A percentile compares a stretch with the other conserved stretches of the same genome.
Conservation (phyloP, 2,329 filamentous ascomycete genomes). For the Ophiostoma piceae region DNA sequence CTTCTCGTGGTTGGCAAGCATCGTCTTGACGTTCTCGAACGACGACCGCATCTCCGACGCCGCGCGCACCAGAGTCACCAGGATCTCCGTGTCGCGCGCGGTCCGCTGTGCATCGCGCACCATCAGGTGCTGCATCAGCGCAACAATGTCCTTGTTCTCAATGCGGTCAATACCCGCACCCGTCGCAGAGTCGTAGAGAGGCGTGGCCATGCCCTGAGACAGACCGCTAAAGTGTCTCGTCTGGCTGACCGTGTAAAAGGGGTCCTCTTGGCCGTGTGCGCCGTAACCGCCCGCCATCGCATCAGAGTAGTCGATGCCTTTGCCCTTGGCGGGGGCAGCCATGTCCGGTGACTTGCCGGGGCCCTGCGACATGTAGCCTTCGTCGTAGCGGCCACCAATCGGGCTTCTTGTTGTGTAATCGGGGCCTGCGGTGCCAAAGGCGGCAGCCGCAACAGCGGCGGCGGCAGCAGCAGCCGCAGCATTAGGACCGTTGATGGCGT, state of each 20-base stretch:
- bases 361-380: slow-evolving; percentile 83
- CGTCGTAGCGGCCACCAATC: slow-evolving; percentile 61
- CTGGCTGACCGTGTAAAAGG: slow-evolving; percentile 59
- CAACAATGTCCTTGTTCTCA: slow-evolving; percentile 92
- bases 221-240: slow-evolving; percentile 74
- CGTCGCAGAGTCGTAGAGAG: slow-evolving; percentile 83
- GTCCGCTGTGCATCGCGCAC: slow-evolving; percentile 95
- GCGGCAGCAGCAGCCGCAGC: slow-evolving; percentile 19
- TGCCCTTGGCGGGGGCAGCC: slow-evolving; percentile 46
- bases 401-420: slow-evolving; percentile 53
- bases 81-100: slow-evolving; percentile 90
- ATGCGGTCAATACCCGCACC: slow-evolving; percentile 86
- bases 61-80: slow-evolving; percentile 87
- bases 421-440: slow-evolving; percentile 18
- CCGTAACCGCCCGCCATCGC: slow-evolving; percentile 35
- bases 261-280: slow-evolving; percentile 49
- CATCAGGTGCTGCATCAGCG: slow-evolving; percentile 96
- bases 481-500: slow-evolving; percentile 30
- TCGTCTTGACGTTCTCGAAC: slow-evolving; percentile 90
- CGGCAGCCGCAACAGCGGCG: slow-evolving; percentile 28
- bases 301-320: slow-evolving; percentile 51
- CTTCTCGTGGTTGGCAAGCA: slow-evolving; percentile 83
- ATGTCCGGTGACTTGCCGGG: slow-evolving; percentile 52
- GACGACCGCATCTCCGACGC: slow-evolving; percentile 96
- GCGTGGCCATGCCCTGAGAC: slow-evolving; percentile 85